phyloP scores from a whole-genome alignment of 2,329 filamentous ascomycete species.

The Fusarium subglutinans region DNA sequence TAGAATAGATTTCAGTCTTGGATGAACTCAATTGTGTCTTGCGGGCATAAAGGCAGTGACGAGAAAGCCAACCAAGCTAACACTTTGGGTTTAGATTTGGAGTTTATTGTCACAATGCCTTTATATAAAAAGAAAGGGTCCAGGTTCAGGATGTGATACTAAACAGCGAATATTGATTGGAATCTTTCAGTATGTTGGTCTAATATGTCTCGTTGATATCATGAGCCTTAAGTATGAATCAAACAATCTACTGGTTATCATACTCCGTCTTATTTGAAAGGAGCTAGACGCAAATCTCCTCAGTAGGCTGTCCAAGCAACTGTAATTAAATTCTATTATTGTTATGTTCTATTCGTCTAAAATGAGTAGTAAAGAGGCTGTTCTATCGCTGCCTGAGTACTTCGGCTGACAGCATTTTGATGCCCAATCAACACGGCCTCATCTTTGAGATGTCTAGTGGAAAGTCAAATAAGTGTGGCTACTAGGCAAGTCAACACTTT shows the following conservation, averaged over 20 bases:
- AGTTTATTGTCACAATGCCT: not conserved
- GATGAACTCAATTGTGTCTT: not conserved
- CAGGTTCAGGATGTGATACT: not conserved
- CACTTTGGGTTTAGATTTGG: not conserved
- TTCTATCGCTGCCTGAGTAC: not conserved
- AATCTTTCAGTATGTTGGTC: too few relatives aligned
- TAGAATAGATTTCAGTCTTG: not conserved
- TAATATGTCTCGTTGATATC: not conserved
- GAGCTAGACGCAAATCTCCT: accelerated
- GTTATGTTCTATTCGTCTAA: not conserved
- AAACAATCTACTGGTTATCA: too few relatives aligned
- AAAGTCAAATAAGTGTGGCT: not conserved
- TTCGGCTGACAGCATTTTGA: not conserved
- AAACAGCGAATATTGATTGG: too few relatives aligned
- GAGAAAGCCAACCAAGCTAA: not conserved
- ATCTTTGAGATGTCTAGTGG: too few relatives aligned
- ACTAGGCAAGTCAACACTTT: not conserved
- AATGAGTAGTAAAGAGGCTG: not conserved
- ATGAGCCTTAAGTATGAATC: not conserved
- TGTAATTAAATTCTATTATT: too few relatives aligned
- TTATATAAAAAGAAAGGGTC: accelerated
- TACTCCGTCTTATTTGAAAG: too few relatives aligned
- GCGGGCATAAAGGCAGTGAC: not conserved
- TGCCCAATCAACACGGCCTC: not conserved
- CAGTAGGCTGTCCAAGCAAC: accelerated